A percentile compares a stretch with the other conserved stretches of the same genome.
Conservation (phyloP, 192 early-diverging fungal genomes). For the Backusella circina region DNA sequence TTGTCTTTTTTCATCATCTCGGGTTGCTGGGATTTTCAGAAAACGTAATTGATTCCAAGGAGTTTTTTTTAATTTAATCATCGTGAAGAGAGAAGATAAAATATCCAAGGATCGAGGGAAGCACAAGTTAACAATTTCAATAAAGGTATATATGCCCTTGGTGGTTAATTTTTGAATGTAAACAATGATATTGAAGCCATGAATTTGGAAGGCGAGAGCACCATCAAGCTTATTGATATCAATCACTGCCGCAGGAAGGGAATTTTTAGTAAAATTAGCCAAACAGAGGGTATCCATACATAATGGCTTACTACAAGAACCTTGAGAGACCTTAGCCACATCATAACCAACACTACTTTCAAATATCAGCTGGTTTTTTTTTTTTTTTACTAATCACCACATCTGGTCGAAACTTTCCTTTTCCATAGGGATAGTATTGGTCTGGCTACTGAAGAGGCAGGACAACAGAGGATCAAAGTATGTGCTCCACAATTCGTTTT, state of each 20-base stretch:
- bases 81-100: not conserved
- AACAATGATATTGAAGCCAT: not conserved
- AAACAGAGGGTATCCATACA: not conserved
- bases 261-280: not conserved
- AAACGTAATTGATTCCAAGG: not conserved
- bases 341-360: not conserved
- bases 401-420: not conserved
- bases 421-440: not conserved
- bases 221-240: not conserved
- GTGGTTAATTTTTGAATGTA: too few relatives aligned
- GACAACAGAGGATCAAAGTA: constrained; percentile 8
- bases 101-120: not conserved
- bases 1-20: not conserved
- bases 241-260: too few relatives aligned
- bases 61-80: not conserved
- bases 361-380: not conserved
- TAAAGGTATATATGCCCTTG: too few relatives aligned
- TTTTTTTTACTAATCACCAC: not conserved
- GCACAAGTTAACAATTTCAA: too few relatives aligned
- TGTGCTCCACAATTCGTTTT: too few relatives aligned
- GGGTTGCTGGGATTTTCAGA: not conserved
- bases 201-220: not conserved
- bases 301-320: not conserved
- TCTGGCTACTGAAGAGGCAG: not conserved
- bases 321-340: not conserved